phyloP scores from a whole-genome alignment of 208 protist species.

The Trypanosoma boissoni region DNA sequence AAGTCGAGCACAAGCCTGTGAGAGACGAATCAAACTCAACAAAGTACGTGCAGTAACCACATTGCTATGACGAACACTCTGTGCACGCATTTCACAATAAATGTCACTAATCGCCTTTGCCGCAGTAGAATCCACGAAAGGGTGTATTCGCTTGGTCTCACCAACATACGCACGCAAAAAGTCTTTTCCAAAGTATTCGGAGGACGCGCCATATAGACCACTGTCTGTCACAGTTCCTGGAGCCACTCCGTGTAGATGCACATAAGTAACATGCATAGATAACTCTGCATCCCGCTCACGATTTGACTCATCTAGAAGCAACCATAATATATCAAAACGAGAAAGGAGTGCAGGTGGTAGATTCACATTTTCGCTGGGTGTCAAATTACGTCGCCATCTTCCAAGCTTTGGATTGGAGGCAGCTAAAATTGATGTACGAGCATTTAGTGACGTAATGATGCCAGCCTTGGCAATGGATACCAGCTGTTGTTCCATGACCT shows the following conservation, averaged over 20 bases:
- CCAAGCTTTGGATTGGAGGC: slow-evolving; percentile 98
- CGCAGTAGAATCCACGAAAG: slow-evolving; percentile 66
- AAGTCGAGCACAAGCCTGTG: slow-evolving; percentile 90
- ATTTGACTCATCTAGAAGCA: slow-evolving; percentile 87
- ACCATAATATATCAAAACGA: slow-evolving; percentile 96
- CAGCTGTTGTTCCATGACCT: slow-evolving; percentile 99
- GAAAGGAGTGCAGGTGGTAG: slow-evolving; percentile 97
- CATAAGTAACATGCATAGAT: slow-evolving; percentile 92
- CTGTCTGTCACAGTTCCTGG: slow-evolving; percentile 56
- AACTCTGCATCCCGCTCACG: slow-evolving; percentile 91
- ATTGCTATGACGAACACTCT: slow-evolving; percentile 73
- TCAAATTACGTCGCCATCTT: slow-evolving; percentile 92
- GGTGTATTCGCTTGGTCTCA: slow-evolving; percentile 81
- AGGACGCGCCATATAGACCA: slow-evolving; percentile 36
- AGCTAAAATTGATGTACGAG: slow-evolving; percentile 97
- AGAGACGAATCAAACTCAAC: slow-evolving; percentile 95
- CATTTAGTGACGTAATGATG: slow-evolving; percentile 99
- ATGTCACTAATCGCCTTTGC: slow-evolving; percentile 81
- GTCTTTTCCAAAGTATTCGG: slow-evolving; percentile 77
- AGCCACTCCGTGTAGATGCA: slow-evolving; percentile 80
- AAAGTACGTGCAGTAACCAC: slow-evolving; percentile 84
- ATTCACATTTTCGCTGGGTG: slow-evolving; percentile 97
- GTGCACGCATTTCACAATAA: slow-evolving; percentile 89
- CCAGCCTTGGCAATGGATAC: slow-evolving; percentile 99
- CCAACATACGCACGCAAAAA: slow-evolving; percentile 87